Percentiles rank a stretch among this genome's conserved stretches.
These are phyloP conservation scores for Populus pruinosa DNA, from an alignment of 345 rosid species.

Conservation along the genomic window DNA sequence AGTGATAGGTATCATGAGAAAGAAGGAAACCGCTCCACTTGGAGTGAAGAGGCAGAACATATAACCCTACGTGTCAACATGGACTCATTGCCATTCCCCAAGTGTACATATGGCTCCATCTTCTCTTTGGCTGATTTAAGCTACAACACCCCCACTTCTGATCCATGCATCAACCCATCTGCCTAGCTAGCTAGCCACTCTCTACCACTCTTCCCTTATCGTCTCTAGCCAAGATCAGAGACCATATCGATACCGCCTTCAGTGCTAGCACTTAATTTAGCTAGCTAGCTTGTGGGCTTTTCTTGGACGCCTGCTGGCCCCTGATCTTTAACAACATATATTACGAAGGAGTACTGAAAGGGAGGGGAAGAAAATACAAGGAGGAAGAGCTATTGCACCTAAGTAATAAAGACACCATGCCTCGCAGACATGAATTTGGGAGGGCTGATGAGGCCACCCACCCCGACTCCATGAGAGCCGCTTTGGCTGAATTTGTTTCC, in stretches of 20 bases:
- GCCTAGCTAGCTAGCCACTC: background rate
- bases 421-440: constrained; percentile 40
- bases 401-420: constrained; percentile 14
- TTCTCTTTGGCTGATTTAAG: constrained; percentile 15
- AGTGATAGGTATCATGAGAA: background rate
- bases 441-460: constrained; percentile 34
- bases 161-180: constrained; percentile 25
- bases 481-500: too few relatives aligned
- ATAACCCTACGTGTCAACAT: constrained; percentile 26
- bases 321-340: too few relatives aligned
- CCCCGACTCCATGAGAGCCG: too few relatives aligned
- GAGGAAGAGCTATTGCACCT: background rate
- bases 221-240: background rate
- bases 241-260: background rate
- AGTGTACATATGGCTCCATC: constrained; percentile 34
- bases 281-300: background rate
- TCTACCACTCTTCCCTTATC: background rate
- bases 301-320: background rate
- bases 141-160: constrained; percentile 30
- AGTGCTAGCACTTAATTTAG: background rate
- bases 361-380: background rate
- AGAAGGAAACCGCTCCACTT: constrained; percentile 2
- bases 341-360: background rate
- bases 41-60: background rate
- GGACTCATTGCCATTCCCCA: constrained; percentile 19